These are phyloP conservation scores for Adiantum capillusveneris DNA, from an alignment of 75 land plant genomes.

Conservation along the genomic window DNA sequence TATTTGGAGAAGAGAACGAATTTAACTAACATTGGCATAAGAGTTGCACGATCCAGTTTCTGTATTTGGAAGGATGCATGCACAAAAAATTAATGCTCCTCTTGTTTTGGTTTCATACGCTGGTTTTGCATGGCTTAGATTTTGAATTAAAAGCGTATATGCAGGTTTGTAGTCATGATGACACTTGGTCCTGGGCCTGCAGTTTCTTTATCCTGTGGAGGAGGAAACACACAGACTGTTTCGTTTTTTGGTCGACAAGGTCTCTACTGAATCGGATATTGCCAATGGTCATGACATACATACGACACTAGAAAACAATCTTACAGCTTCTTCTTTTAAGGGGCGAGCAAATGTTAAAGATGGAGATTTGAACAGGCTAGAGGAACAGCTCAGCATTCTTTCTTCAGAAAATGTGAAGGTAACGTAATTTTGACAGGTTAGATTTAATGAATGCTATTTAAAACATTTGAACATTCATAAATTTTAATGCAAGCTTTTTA, in stretches of 20 bases:
- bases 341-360: neutral
- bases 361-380: neutral
- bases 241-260: slow-evolving; percentile 60
- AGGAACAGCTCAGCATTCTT: neutral
- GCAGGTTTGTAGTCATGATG: slow-evolving; percentile 17
- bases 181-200: slow-evolving; percentile 24
- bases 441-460: neutral
- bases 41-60: too few species aligned
- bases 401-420: slow-evolving; percentile 1
- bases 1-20: too few species aligned
- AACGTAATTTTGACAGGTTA: neutral
- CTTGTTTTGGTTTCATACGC: too few species aligned
- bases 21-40: too few species aligned
- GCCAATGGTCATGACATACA: neutral
- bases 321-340: neutral
- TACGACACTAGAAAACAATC: slow-evolving; percentile 4
- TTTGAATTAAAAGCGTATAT: slow-evolving; percentile 9
- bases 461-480: neutral
- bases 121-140: neutral
- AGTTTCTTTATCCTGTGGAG: slow-evolving; percentile 78
- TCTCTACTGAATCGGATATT: slow-evolving; percentile 27
- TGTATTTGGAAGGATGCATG: too few species aligned
- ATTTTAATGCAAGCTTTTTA: neutral
- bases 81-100: too few species aligned
- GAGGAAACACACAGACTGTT: slow-evolving; percentile 59